Conservation (phyloP, 805 yeast species). For the Yarrowia phangngaensis region DNA sequence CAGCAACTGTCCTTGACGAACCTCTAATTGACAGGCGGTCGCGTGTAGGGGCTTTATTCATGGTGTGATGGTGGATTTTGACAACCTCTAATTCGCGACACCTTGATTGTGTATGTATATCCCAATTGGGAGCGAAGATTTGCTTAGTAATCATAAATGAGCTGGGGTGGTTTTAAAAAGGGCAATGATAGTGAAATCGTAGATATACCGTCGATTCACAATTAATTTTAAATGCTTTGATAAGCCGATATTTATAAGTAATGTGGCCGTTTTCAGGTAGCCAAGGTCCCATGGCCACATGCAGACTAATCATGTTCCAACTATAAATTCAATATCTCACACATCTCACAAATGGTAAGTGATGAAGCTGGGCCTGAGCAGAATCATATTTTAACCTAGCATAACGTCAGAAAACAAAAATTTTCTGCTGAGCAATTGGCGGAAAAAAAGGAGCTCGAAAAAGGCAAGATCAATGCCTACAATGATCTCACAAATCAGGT, state of each 20-base stretch:
- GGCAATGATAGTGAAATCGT: too few relatives aligned
- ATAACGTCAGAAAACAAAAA: slow-evolving; percentile 62
- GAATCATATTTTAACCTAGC: slow-evolving; percentile 43
- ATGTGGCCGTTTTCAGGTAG: too few relatives aligned
- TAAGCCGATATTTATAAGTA: too few relatives aligned
- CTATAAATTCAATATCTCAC: neutral
- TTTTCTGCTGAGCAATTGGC: slow-evolving; percentile 54
- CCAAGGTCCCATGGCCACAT: too few relatives aligned
- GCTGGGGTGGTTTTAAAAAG: too few relatives aligned
- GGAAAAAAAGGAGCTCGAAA: slow-evolving; percentile 56
- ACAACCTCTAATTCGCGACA: neutral
- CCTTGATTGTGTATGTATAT: slow-evolving; percentile 12
- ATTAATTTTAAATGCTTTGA: too few relatives aligned
- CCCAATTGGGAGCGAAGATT: slow-evolving; percentile 23
- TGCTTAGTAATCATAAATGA: too few relatives aligned
- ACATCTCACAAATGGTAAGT: slow-evolving; percentile 7
- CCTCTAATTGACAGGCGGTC: slow-evolving; percentile 66
- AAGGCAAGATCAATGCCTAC: slow-evolving; percentile 56
- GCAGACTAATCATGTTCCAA: too few relatives aligned
- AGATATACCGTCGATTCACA: too few relatives aligned
- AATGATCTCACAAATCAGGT: slow-evolving; percentile 45
- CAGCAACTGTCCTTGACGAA: slow-evolving; percentile 72
- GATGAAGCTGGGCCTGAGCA: neutral
- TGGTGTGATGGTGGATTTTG: neutral
- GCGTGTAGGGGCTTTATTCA: slow-evolving; percentile 38